Base-by-base conservation (phyloP, 129 eudicot species). In the Pseudognaphalium luteoalbum region DNA sequence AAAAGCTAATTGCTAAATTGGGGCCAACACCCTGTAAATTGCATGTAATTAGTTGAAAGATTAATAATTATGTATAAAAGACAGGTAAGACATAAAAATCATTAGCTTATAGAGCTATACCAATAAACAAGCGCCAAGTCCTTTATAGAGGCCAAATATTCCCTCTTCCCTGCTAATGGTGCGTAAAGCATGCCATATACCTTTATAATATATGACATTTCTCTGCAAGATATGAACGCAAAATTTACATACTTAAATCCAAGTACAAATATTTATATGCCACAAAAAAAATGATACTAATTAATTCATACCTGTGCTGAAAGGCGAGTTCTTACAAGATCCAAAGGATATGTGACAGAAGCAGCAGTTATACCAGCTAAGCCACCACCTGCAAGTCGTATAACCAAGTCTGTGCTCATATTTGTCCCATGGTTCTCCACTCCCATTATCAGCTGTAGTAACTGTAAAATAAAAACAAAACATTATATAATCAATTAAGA, bases 311-410 rank as follows among this genome's bases (percentile, higher is more conserved):
- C 71, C 71, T 66, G 71, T 35, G 71, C 71, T 66, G 71, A 66
- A 35, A 66, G 71, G 51, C 71, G 71, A 33, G 71, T 66, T 66
- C 71, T 66, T 66, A 66, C 71, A 75, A 93, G 92, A 84, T 94
- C 98, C 82, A 94, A 80, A 9, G 98, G 98, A 75, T 94, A 94
- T 10, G 97, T 94, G 57, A 73, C 88, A 71, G 98, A 84, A 67
- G 97, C 97, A 54, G 98, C 97, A 62, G 98, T 94, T 59, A 94
- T 73, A 72, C 98, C 98, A 75, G 98, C 97, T 77, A 94, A 85
- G 20, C 96, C 94, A 58, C 98, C 98, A 64, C 98, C 91, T 67
- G 81, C 78, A 50, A 94, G 88, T 35, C 97, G 88, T 80, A 94
- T 77, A 73, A 86, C 83, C 77, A 94, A 79, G 62, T 91, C 97